Conservation (phyloP, 177 flowering plant genomes). For the Vitis hybrid region DNA sequence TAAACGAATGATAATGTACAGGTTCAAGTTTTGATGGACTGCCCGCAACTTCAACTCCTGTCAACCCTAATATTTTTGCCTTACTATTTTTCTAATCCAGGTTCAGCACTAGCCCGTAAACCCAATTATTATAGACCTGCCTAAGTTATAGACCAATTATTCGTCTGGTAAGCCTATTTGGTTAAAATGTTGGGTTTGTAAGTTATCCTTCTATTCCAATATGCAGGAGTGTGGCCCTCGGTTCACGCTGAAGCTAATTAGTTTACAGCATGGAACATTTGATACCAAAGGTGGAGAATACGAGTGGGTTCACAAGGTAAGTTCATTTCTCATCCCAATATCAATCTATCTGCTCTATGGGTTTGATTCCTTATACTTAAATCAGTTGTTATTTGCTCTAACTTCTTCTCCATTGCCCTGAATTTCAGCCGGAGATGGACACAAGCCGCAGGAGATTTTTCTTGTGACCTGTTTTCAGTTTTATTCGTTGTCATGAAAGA, state of each 20-base stretch:
- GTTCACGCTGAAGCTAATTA: constrained; percentile 77
- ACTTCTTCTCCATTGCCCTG: not conserved
- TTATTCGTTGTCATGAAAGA: not conserved
- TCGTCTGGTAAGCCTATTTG: not conserved
- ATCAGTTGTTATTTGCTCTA: not conserved
- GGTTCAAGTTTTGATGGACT: too few relatives aligned
- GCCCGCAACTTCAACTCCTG: too few relatives aligned
- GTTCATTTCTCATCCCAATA: not conserved
- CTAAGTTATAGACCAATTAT: not conserved
- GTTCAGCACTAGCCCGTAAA: too few relatives aligned
- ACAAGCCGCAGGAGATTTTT: constrained; percentile 84
- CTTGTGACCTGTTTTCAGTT: constrained; percentile 36
- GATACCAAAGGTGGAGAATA: constrained; percentile 91
- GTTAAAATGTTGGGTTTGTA: not conserved
- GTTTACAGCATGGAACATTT: constrained; percentile 93
- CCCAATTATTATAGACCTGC: too few relatives aligned
- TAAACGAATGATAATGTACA: too few relatives aligned
- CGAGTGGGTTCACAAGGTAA: constrained; percentile 99
- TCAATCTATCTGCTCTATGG: too few relatives aligned
- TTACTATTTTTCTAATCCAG: too few relatives aligned
- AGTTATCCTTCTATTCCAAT: not conserved
- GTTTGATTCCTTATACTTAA: too few relatives aligned
- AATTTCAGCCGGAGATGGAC: constrained; percentile 70
- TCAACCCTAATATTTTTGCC: too few relatives aligned
- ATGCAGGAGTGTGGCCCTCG: constrained; percentile 95